phyloP scores from a whole-genome alignment of 1,284 basidiomycete species.

The Ceratobasidium theobromae region DNA sequence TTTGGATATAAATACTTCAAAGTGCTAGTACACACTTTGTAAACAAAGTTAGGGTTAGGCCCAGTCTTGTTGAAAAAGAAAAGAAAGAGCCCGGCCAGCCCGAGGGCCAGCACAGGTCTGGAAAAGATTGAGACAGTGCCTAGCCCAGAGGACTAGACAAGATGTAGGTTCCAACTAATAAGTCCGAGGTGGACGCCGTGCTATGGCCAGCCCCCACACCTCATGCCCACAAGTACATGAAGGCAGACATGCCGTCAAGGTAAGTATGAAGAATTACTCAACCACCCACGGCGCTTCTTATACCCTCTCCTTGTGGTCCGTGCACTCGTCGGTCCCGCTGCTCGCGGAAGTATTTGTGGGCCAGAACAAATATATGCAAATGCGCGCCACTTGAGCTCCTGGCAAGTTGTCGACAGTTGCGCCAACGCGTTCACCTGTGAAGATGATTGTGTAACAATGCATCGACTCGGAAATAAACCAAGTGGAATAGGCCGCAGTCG shows the following conservation, averaged over 20 bases:
- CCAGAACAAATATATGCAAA: no score
- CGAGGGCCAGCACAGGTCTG: slow-evolving; percentile 25
- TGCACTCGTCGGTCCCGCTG: not conserved
- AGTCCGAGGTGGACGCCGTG: slow-evolving; percentile 23
- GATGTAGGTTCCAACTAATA: slow-evolving; percentile 11
- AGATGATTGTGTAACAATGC: no score
- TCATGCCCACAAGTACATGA: slow-evolving; percentile 25
- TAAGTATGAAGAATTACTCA: slow-evolving; percentile 15
- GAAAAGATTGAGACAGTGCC: slow-evolving; percentile 32
- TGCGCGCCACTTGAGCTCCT: no score
- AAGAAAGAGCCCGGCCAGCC: slow-evolving; percentile 23
- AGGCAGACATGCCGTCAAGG: slow-evolving; percentile 28
- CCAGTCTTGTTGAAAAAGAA: not conserved
- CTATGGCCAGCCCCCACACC: slow-evolving; percentile 27
- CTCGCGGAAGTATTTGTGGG: not conserved
- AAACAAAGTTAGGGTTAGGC: slow-evolving; percentile 17
- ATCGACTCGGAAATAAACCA: no score
- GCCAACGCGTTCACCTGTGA: no score
- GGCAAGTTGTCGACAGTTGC: no score
- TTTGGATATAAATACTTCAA: not conserved
- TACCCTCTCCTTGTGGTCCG: not conserved
- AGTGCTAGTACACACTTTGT: not conserved
- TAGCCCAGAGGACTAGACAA: slow-evolving; percentile 28
- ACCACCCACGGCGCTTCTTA: not conserved
- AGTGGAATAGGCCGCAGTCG: no score